Evolutionary conservation across 345 rosid species (phyloP), one percentile per base, ranked within the genome.

Genomic region (Populus ilicifolia): DNA sequence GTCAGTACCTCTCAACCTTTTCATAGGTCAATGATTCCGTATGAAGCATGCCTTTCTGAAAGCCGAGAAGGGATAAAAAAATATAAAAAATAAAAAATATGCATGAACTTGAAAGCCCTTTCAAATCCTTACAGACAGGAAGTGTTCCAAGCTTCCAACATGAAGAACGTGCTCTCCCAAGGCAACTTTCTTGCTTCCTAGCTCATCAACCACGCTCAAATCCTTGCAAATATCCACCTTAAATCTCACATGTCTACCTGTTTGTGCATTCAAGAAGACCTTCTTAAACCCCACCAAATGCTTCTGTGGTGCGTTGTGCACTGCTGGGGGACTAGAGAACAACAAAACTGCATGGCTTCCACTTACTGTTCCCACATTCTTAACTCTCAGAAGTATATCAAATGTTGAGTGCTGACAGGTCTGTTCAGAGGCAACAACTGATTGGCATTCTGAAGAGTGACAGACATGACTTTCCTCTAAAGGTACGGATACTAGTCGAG

Each of bases 261-360:
- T 77, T 10, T 75, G 69, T 2, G 83, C 82, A 16, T 16, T 64
- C 82, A 95, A 44, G 35, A 43, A 72, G n/a, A 95, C 84, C 86
- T 92, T 95, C 78, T 95, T 85, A 65, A 95, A 93, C 13, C 83
- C 87, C 79, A 96, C 13, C 72, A 93, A 73, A 43, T 93, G 97
- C 81, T 92, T 96, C 59, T 75, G 81, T 1, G 98, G 93, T 1
- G 98, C 80, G 50, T 86, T 80, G 75, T 93, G 94, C 13, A 90
- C 86, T 5, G 87, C 73, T 17, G 98, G 97, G 44, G 98, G 96
- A 69, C 83, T 82, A 4, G 86, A 82, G 79, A 93, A 95, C 83
- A 93, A 59, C 69, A 95, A 89, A 67, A 95, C 94, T 2, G 94
- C 88, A 70, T 92, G 98, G 80, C 86, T 83, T 46, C 93, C 96